Conservation (phyloP, 2,329 filamentous ascomycete genomes). For the Hymenoscyphus repandus region DNA sequence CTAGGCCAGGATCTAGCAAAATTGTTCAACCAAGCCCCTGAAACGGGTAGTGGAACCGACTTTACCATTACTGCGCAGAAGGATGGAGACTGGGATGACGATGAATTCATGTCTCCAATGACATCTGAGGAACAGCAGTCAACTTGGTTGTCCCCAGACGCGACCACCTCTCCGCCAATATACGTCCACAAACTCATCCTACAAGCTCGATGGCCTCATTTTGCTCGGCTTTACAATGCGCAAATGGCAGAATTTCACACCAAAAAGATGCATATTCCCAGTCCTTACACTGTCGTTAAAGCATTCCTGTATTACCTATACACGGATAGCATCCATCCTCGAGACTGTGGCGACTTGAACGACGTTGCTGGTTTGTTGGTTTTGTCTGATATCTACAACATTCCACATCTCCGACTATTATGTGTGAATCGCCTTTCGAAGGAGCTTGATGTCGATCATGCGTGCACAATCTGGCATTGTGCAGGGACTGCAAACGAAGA, state of each 20-base stretch:
- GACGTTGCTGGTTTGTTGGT: conserved; percentile 93
- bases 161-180: conserved; percentile 72
- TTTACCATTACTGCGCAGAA: conserved; percentile 85
- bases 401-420: conserved; percentile 83
- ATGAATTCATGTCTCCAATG: conserved; percentile 48
- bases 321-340: conserved; percentile 76
- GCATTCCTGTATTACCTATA: conserved; percentile 96
- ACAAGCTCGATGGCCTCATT: conserved; percentile 94
- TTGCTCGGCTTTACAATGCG: conserved; percentile 81
- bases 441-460: conserved; percentile 90
- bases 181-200: conserved; percentile 94
- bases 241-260: conserved; percentile 98
- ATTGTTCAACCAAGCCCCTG: conserved; percentile 81
- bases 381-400: conserved; percentile 97
- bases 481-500: conserved; percentile 86
- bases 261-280: conserved; percentile 95
- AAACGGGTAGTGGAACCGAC: conserved; percentile 80
- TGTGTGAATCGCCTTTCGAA: conserved; percentile 86
- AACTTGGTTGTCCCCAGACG: conserved; percentile 56
- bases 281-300: conserved; percentile 89
- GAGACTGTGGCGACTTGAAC: conserved; percentile 58
- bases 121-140: conserved; percentile 37
- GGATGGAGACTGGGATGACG: conserved; percentile 66
- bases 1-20: conserved; percentile 81
- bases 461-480: conserved; percentile 94